Conservation (phyloP, 768 basidiomycete genomes). For the Lyophyllum shimeji region DNA sequence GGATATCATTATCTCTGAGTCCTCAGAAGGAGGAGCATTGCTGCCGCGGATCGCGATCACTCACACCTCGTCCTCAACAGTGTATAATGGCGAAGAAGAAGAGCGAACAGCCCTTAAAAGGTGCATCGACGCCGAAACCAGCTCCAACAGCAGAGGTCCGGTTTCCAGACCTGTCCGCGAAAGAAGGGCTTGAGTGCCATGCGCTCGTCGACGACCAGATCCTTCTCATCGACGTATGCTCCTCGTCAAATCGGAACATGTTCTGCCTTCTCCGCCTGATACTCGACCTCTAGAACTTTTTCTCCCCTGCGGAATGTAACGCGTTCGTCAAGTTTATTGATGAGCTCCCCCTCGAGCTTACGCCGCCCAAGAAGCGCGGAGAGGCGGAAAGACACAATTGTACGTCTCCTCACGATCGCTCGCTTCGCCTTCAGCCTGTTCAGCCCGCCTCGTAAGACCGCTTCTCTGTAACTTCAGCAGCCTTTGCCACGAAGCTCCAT, state of each 20-base stretch:
- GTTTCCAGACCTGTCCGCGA: conserved; percentile 47
- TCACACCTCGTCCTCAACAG: not conserved
- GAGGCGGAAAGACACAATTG: conserved; percentile 73
- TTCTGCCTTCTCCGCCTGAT: not conserved
- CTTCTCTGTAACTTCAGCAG: conserved; percentile 54
- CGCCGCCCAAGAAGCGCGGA: conserved; percentile 69
- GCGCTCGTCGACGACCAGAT: conserved; percentile 65
- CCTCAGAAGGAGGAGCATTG: no score
- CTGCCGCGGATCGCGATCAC: not conserved
- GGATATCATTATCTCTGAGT: no score
- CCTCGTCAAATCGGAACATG: not conserved
- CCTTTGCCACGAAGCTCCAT: conserved; percentile 58
- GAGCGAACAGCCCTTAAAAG: not conserved
- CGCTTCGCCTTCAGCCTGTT: not conserved
- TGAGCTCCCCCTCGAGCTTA: conserved; percentile 57
- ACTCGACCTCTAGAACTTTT: conserved; percentile 43
- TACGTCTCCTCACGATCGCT: conserved; percentile 28
- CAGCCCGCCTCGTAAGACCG: conserved; percentile 43
- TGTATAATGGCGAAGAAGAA: conserved; percentile 19
- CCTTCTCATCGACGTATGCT: conserved; percentile 54
- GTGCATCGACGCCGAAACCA: not conserved
- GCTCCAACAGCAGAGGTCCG: not conserved
- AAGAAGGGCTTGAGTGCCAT: conserved; percentile 44
- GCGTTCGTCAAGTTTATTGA: conserved; percentile 60
- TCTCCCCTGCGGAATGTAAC: conserved; percentile 63